These are phyloP conservation scores for Lodderomyces parapsilosis DNA, from an alignment of 1,139 yeast species.

Conservation along the genomic window DNA sequence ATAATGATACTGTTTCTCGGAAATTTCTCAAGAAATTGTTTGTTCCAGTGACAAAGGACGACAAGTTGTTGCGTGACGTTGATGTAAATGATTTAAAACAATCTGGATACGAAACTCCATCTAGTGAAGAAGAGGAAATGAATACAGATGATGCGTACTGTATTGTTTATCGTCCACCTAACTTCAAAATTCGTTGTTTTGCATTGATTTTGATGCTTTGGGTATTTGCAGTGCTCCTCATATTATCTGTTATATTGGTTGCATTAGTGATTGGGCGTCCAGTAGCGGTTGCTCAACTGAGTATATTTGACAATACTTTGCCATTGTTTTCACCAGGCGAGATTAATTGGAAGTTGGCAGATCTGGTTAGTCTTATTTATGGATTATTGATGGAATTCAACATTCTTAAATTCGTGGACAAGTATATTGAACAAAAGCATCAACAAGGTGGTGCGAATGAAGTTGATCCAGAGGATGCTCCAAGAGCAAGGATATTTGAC, in stretches of 20 bases:
- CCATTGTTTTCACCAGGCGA: conserved; percentile 13
- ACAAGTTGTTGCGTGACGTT: conserved; percentile 39
- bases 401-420: conserved; percentile 18
- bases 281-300: conserved; percentile 15
- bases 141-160: conserved; percentile 58
- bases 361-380: conserved; percentile 22
- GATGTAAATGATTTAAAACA: conserved; percentile 11
- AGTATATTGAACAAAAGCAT: conserved; percentile 6
- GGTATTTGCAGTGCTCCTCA: conserved; percentile 61
- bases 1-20: conserved; percentile 71
- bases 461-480: conserved; percentile 4
- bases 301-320: conserved; percentile 24
- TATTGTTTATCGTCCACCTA: conserved; percentile 85
- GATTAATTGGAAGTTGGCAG: conserved; percentile 25
- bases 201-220: conserved; percentile 61
- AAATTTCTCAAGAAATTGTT: conserved; percentile 64
- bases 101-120: conserved; percentile 17
- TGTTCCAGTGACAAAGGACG: conserved; percentile 80
- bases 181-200: conserved; percentile 60
- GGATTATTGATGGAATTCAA: conserved; percentile 22
- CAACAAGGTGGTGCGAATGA: conserved; percentile 11
- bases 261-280: conserved; percentile 46
- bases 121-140: conserved; percentile 35
- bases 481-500: not conserved
- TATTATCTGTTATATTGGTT: conserved; percentile 29